Evolutionary conservation across 768 basidiomycete genomes (phyloP).

Genomic region (Clathrus columnatus): DNA sequence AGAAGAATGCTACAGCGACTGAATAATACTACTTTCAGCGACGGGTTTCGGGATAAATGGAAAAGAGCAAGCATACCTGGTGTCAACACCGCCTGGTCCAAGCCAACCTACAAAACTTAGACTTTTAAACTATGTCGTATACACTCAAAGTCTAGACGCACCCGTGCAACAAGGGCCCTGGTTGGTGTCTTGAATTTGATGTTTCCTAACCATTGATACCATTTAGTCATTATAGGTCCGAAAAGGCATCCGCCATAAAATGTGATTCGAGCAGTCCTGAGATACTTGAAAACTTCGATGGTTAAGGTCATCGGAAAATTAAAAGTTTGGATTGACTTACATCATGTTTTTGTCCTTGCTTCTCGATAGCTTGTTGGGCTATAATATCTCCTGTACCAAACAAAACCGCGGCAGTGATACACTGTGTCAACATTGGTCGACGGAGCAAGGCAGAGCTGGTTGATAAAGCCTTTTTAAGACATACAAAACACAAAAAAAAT

Average conservation of each 20-base stretch:
- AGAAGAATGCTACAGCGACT: conserved; percentile 46
- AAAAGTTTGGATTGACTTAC: conserved; percentile 31
- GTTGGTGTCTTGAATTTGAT: conserved; percentile 59
- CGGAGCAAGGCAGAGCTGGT: conserved; percentile 51
- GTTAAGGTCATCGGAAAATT: neutral
- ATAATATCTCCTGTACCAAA: conserved; percentile 74
- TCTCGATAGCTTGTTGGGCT: conserved; percentile 80
- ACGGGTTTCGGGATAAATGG: conserved; percentile 27
- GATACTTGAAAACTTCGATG: conserved; percentile 29
- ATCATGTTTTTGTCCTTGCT: conserved; percentile 64
- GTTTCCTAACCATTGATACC: conserved; percentile 67
- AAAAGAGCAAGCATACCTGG: conserved; percentile 39
- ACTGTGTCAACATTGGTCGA: conserved; percentile 55
- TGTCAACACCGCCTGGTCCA: conserved; percentile 74
- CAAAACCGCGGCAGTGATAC: conserved; percentile 52
- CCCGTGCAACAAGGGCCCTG: conserved; percentile 52
- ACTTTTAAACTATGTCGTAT: conserved; percentile 4
- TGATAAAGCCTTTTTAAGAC: conserved; percentile 18
- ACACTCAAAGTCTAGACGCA: conserved; percentile 26
- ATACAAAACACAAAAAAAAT: conserved; percentile 17
- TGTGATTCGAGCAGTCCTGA: conserved; percentile 52
- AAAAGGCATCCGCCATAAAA: conserved; percentile 76
- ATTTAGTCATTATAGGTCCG: conserved; percentile 74
- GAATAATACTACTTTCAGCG: neutral
- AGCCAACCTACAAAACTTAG: conserved; percentile 47